Conservation (phyloP, 108 stramenopile genomes). For the Craspedostauros australis region DNA sequence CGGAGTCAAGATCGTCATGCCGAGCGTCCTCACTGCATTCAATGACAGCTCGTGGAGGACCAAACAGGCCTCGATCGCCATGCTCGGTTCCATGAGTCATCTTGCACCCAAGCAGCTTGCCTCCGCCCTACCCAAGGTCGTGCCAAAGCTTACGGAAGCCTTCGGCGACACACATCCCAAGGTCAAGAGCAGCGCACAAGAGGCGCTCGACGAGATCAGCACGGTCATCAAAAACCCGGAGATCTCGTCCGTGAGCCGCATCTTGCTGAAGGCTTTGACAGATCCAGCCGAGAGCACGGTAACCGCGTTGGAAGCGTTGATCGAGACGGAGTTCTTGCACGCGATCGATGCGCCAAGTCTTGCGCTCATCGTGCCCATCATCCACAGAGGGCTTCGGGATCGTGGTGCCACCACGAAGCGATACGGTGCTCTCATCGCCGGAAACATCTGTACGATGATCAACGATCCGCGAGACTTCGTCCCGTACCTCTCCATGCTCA, state of each 20-base stretch:
- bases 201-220: constrained; percentile 92
- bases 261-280: constrained; percentile 85
- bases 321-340: constrained; percentile 92
- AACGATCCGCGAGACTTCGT: constrained; percentile 90
- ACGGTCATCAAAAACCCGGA: constrained; percentile 97
- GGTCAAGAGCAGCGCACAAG: constrained; percentile 86
- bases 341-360: constrained; percentile 98
- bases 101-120: constrained; percentile 98
- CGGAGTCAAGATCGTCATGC: constrained; percentile 97
- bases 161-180: constrained; percentile 97
- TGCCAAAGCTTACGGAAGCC: constrained; percentile 94
- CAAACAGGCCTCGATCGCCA: constrained; percentile 93
- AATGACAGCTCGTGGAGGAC: constrained; percentile 95
- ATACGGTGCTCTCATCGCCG: constrained; percentile 94
- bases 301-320: constrained; percentile 75
- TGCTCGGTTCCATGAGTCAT: constrained; percentile 97
- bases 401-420: constrained; percentile 90
- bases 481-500: constrained; percentile 88
- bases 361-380: constrained; percentile 94
- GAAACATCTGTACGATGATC: constrained; percentile 97
- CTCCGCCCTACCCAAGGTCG: constrained; percentile 90
- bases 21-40: constrained; percentile 90
- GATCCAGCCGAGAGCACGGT: constrained; percentile 81
- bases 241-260: constrained; percentile 69
- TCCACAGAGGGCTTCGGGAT: constrained; percentile 94